Evolutionary conservation across 257 asterid genomes (phyloP).

Genomic region (Solanum clarkiae): DNA sequence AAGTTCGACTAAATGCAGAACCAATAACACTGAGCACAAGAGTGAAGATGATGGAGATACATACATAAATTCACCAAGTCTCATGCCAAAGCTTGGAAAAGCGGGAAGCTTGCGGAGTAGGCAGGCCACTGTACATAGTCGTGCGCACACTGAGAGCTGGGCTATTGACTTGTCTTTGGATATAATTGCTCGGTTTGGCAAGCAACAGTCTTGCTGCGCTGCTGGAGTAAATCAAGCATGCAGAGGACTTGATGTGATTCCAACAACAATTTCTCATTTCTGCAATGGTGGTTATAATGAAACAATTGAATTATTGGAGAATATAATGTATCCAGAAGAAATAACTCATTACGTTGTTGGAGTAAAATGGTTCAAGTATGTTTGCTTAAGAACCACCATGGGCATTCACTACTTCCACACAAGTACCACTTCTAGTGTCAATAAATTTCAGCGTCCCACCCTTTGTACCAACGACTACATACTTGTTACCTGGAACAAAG

Average conservation of each 20-base stretch:
- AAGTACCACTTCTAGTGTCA: conserved; percentile 66
- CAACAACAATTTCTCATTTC: conserved; percentile 87
- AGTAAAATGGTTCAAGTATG: conserved; percentile 79
- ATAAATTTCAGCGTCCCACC: conserved; percentile 68
- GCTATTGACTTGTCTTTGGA: conserved; percentile 97
- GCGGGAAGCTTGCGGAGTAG: conserved; percentile 97
- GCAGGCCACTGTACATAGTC: conserved; percentile 89
- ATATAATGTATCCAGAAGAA: conserved; percentile 81
- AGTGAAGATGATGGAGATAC: too few species aligned
- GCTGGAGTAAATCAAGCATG: too few species aligned
- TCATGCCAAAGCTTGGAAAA: conserved; percentile 96
- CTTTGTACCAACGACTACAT: conserved; percentile 81
- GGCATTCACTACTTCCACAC: conserved; percentile 79
- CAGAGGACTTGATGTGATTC: conserved; percentile 90
- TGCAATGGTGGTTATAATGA: conserved; percentile 70
- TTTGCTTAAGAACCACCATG: conserved; percentile 64
- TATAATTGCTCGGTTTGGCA: background rate
- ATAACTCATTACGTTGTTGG: conserved; percentile 92
- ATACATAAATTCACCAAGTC: conserved; percentile 36
- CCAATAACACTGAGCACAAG: too few species aligned
- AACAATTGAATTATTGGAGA: conserved; percentile 81
- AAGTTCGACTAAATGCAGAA: too few species aligned
- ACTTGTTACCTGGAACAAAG: conserved; percentile 83
- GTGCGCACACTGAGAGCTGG: conserved; percentile 95
- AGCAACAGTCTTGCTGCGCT: too few species aligned